Evolutionary conservation across 345 rosid species (phyloP), one percentile per base, ranked within the genome.

Genomic region (Linum tenue): DNA sequence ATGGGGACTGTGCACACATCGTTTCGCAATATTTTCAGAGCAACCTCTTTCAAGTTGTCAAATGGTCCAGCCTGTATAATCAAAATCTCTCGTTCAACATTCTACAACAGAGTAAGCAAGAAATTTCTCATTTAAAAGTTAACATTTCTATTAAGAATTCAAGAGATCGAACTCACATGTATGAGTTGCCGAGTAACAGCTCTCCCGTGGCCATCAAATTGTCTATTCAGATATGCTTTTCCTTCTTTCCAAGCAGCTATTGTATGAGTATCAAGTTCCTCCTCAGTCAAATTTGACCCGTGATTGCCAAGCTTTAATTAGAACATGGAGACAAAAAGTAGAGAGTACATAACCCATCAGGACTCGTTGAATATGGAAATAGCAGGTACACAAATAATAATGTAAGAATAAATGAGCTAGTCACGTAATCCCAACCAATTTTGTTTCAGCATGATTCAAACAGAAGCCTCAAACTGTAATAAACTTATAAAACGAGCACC

Each of bases 201-300:
- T 60, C 68, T 12, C 17, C 55, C 70, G 62, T 66, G 66, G 41
- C 62, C 77, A 62, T 74, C 77, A 62, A 74, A 60, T 14, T 66
- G 77, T 17, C 73, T 37, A 51, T 59, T 70, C 59, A 74, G 16
- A 57, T 69, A 74, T 38, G 72, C 68, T 70, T 74, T 74, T 62
- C 68, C 77, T 44, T 74, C 77, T 63, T 74, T 74, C 77, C 77
- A 74, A 64, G 77, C 77, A 38, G 77, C 66, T 62, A 74, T 74
- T 8, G 77, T 70, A 55, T 74, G 77, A 6, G 74, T 69, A 57
- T 66, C 77, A 44, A 74, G 77, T 64, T 74, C 77, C 65, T 74
- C 77, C 50, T 74, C 74, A 1, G 77, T 74, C 68, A 74, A 66
- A 70, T 74, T 70, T 56, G 77, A 74, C 9, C 77, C 73, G 37